Evolutionary conservation across 2,329 filamentous ascomycete genomes (phyloP).

Genomic region (Xylariaceae sp.): DNA sequence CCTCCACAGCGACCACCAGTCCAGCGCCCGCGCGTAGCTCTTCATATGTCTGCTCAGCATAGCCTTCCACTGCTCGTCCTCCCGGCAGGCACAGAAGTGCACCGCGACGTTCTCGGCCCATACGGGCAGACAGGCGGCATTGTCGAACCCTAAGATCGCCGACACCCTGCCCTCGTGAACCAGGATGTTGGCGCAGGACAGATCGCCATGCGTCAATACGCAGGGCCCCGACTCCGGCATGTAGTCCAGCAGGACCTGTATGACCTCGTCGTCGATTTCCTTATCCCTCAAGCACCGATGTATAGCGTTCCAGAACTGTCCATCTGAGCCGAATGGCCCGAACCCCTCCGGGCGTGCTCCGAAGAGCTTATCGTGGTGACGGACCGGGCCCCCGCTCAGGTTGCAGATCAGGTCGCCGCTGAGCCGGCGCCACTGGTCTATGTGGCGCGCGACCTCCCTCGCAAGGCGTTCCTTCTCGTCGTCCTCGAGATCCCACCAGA

Average conservation of each 20-base stretch:
- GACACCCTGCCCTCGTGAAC: slow-evolving; percentile 21
- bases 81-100: slow-evolving; percentile 31
- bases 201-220: slow-evolving; percentile 34
- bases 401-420: slow-evolving; percentile 20
- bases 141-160: slow-evolving; percentile 29
- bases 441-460: slow-evolving; percentile 23
- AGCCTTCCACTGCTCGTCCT: slow-evolving; percentile 35
- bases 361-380: slow-evolving; percentile 27
- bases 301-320: slow-evolving; percentile 26
- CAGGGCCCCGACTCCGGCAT: slow-evolving; percentile 31
- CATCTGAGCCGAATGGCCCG: slow-evolving; percentile 27
- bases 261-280: slow-evolving; percentile 12
- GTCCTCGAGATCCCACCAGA: slow-evolving; percentile 28
- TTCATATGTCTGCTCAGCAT: slow-evolving; percentile 26
- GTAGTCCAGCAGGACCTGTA: slow-evolving; percentile 20
- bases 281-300: slow-evolving; percentile 8
- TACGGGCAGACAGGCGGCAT: slow-evolving; percentile 29
- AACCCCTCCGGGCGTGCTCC: slow-evolving; percentile 17
- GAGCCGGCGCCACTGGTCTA: slow-evolving; percentile 29
- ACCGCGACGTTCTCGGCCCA: slow-evolving; percentile 32
- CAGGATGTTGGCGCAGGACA: slow-evolving; percentile 31
- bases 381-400: slow-evolving; percentile 23
- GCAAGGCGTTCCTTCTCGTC: slow-evolving; percentile 24
- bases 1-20: slow-evolving; percentile 34
- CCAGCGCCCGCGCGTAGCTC: slow-evolving; percentile 21